Evolutionary conservation across 228 moss, liverwort and hornwort genomes (phyloP).

Genomic region (Sphagnum magellanicum): DNA sequence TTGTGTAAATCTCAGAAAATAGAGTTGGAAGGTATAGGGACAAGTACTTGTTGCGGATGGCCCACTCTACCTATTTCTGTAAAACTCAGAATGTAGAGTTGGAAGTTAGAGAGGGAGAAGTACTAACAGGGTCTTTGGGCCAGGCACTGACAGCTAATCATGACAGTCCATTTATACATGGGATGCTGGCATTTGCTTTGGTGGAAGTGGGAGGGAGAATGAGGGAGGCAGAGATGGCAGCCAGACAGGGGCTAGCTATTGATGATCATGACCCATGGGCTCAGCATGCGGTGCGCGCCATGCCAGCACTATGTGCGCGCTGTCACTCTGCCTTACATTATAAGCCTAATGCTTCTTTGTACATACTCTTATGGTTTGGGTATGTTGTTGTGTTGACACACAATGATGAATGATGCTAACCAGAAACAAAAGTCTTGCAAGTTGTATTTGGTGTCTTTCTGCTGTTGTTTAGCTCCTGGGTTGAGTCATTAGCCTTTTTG

Average conservation of each 20-base stretch:
- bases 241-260: constrained; percentile 50
- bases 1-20: neutral
- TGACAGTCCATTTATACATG: constrained; percentile 61
- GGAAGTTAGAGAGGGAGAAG: too few relatives aligned
- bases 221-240: constrained; percentile 60
- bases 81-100: too few relatives aligned
- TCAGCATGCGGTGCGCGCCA: constrained; percentile 70
- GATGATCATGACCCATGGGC: constrained; percentile 70
- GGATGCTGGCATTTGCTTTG: constrained; percentile 77
- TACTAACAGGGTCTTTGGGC: neutral
- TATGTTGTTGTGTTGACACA: too few relatives aligned
- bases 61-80: too few relatives aligned
- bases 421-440: too few relatives aligned
- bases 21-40: neutral
- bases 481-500: neutral
- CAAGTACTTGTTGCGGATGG: too few relatives aligned
- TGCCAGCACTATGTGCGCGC: constrained; percentile 18
- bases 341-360: neutral
- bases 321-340: constrained; percentile 14
- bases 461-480: too few relatives aligned
- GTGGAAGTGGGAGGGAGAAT: constrained; percentile 60
- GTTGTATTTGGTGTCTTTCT: too few relatives aligned
- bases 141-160: constrained; percentile 59
- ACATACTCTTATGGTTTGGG: too few relatives aligned
- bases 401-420: too few relatives aligned